Evolutionary conservation across 1,284 basidiomycete genomes (phyloP), one percentile per base, ranked within the genome.

Genomic region (Ustilago esculenta): DNA sequence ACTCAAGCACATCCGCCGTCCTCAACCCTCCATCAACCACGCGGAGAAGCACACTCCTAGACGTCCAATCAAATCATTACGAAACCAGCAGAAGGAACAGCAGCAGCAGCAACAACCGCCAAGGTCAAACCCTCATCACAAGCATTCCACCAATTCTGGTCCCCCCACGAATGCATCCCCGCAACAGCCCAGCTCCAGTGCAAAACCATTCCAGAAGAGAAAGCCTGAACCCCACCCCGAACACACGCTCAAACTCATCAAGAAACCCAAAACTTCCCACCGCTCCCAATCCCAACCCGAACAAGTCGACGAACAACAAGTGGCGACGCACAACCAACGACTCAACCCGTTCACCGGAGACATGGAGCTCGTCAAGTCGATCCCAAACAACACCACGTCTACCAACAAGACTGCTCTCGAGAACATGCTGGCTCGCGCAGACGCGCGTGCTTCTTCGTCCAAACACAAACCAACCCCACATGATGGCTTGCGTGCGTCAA

Each of bases 311-410:
- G 35, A 27, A 32, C 37, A 18, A 30, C 27, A 4, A 17, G 25
- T 5, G 39, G 42, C n/a, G n/a, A n/a, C n/a, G 34, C 40, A 34
- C 4, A 64, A 46, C 36, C 55, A 39, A 5, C 30, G 52, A 24
- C 41, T 70, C 34, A 70, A 70, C 34, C 67, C 67, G 1, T 70
- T 65, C 54, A 70, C 67, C 12, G 67, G 67, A 36, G 67, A 65
- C 11, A 40, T 54, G 27, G 67, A 70, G 23, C 9, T 24, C 3
- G 39, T 70, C 12, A 50, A 48, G 25, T 10, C 52, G 3, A 17
- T 45, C 1, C 25, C 24, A 10, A 52, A 24, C 6, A 56, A 44
- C 20, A 9, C 42, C 3, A 40, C 50, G 2, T 59, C 67, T 9
- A 17, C 17, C 24, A 71, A 57, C 44, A 54, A 46, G 5, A 59